A percentile compares a stretch with the other conserved stretches of the same genome.
Conservation (phyloP, 163 green algal genomes). For the Chlamydomonas reinhardtii region DNA sequence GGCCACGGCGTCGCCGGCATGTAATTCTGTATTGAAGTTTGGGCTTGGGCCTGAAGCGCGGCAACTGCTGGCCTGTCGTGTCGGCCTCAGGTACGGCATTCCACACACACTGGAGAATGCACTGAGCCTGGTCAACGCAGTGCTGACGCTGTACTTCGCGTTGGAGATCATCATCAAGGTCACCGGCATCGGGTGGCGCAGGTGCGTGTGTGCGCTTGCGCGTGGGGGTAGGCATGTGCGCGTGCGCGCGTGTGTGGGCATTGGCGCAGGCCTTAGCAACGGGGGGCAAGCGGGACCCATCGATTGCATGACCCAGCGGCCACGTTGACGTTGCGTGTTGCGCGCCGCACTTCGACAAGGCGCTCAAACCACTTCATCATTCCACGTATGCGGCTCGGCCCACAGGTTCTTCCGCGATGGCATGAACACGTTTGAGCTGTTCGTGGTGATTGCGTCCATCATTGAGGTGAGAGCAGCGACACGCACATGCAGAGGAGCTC, state of each 20-base stretch:
- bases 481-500: no score
- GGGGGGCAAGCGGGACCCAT: no score
- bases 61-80: no score
- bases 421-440: slow-evolving; percentile 77
- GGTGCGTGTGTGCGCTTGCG: background rate
- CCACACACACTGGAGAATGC: slow-evolving; percentile 20
- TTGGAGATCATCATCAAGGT: slow-evolving; percentile 76
- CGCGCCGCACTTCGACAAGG: no score
- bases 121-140: slow-evolving; percentile 56
- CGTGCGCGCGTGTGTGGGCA: slow-evolving; percentile 20
- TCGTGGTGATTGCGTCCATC: slow-evolving; percentile 66
- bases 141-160: slow-evolving; percentile 69
- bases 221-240: slow-evolving; percentile 53
- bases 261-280: no score
- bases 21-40: no score
- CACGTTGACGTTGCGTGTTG: no score
- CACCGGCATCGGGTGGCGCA: slow-evolving; percentile 50
- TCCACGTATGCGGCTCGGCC: no score
- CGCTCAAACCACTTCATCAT: no score
- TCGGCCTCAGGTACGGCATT: slow-evolving; percentile 54
- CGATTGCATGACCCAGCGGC: no score
- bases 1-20: no score
- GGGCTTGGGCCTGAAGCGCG: no score
- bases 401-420: slow-evolving; percentile 59
- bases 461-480: slow-evolving; percentile 42